Conservation (phyloP, 1,284 basidiomycete genomes). For the Pisolithus thermaeus region DNA sequence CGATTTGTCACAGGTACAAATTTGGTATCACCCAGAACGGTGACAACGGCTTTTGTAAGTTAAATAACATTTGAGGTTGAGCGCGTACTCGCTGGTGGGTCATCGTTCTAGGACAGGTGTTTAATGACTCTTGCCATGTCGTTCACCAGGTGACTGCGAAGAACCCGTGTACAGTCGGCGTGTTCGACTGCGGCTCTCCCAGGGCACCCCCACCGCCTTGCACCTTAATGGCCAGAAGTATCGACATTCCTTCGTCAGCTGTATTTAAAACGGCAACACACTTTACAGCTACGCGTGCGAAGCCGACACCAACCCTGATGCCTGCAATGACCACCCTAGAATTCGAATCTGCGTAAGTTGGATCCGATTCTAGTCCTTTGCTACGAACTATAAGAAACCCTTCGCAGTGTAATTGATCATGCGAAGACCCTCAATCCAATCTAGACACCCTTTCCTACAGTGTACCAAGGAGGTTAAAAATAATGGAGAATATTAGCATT, state of each 20-base stretch:
- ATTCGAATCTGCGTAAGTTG: not conserved
- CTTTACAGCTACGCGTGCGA: not conserved
- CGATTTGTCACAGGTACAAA: not conserved
- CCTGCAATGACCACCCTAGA: not conserved
- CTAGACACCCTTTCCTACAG: too few species aligned
- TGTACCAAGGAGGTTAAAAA: too few species aligned
- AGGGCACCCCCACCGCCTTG: not conserved
- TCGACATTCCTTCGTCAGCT: not conserved
- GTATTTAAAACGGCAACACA: not conserved
- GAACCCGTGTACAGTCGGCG: not conserved
- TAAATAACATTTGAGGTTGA: too few species aligned
- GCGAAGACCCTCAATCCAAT: too few species aligned
- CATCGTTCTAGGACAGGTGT: not conserved
- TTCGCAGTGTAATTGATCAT: too few species aligned
- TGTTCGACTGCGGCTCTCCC: constrained; percentile 1
- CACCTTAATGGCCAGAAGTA: not conserved
- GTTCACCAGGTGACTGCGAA: not conserved
- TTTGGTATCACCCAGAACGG: not conserved
- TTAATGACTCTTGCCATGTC: constrained; percentile 2
- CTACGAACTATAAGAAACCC: too few species aligned
- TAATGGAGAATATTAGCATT: too few species aligned
- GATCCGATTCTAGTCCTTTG: too few species aligned
- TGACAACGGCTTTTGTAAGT: not conserved
- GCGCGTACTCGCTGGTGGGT: not conserved
- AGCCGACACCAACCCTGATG: not conserved